Evolutionary conservation across 2,329 filamentous ascomycete species (phyloP).

Genomic region (Xylaria sp.): DNA sequence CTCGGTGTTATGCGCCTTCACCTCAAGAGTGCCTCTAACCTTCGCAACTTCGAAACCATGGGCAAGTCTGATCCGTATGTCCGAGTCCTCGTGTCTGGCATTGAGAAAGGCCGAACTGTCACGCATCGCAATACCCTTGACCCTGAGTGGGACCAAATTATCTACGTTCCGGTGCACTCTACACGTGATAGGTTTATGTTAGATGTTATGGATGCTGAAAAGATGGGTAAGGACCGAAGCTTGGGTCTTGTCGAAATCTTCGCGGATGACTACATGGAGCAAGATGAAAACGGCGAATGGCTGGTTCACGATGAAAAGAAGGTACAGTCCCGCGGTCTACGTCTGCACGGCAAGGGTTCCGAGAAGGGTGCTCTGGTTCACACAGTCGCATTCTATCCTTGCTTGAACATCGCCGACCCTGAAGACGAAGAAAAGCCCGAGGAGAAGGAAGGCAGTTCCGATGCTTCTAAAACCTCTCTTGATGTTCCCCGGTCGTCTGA

Average conservation of each 20-base stretch:
- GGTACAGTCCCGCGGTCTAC: conserved; percentile 60
- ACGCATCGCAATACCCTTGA: conserved; percentile 95
- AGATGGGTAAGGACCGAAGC: conserved; percentile 81
- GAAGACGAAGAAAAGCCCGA: conserved; percentile 67
- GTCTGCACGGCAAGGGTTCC: conserved; percentile 65
- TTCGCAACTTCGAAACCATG: conserved; percentile 89
- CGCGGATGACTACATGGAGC: conserved; percentile 70
- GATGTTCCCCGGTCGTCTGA: conserved; percentile 31
- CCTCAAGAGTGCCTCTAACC: conserved; percentile 73
- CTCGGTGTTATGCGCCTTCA: conserved; percentile 95
- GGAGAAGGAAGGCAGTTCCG: conserved; percentile 29
- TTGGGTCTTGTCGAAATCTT: conserved; percentile 75
- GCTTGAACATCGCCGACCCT: conserved; percentile 79
- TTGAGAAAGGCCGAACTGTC: conserved; percentile 87
- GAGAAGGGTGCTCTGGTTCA: conserved; percentile 78
- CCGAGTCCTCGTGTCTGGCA: conserved; percentile 79
- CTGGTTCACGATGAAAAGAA: conserved; percentile 71
- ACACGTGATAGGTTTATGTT: conserved; percentile 75
- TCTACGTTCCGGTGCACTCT: conserved; percentile 89
- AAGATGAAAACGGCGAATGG: conserved; percentile 77
- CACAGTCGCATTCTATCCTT: conserved; percentile 84
- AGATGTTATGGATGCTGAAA: conserved; percentile 97
- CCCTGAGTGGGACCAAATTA: conserved; percentile 90
- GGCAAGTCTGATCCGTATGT: conserved; percentile 97
- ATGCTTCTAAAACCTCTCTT: conserved; percentile 26